Conservation (phyloP, 352 stramenopile genomes). For the Phytopythium helicoides region DNA sequence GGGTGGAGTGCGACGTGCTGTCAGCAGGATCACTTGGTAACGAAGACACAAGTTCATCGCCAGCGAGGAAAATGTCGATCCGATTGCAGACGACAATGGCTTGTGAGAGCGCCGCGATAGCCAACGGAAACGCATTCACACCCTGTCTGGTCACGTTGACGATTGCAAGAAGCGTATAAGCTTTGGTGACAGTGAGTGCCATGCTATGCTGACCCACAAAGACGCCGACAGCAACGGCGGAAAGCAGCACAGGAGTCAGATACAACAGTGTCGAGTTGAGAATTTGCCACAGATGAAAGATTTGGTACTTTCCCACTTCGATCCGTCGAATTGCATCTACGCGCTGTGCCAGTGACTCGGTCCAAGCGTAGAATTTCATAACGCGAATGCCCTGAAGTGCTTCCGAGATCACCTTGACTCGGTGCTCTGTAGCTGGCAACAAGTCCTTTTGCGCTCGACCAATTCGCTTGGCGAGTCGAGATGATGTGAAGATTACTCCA, state of each 20-base stretch:
- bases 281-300: slow-evolving; percentile 59
- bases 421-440: slow-evolving; percentile 55
- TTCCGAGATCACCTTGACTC: slow-evolving; percentile 93
- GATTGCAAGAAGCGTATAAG: slow-evolving; percentile 33
- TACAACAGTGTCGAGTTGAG: slow-evolving; percentile 57
- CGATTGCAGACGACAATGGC: slow-evolving; percentile 17
- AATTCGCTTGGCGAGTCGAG: background rate
- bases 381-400: slow-evolving; percentile 86
- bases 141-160: slow-evolving; percentile 25
- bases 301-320: slow-evolving; percentile 44
- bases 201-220: slow-evolving; percentile 31
- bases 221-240: slow-evolving; percentile 20
- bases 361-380: slow-evolving; percentile 92
- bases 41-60: slow-evolving; percentile 16
- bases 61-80: slow-evolving; percentile 21
- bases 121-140: slow-evolving; percentile 16
- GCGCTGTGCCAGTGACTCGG: slow-evolving; percentile 38
- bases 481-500: slow-evolving; percentile 9
- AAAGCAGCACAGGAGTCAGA: slow-evolving; percentile 40
- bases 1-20: too few relatives aligned
- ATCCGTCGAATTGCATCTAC: slow-evolving; percentile 36
- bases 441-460: slow-evolving; percentile 8
- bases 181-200: slow-evolving; percentile 41
- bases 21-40: background rate
- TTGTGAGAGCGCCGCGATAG: slow-evolving; percentile 23